Conservation (phyloP, 2,329 filamentous ascomycete genomes). For the Bipolaris bicolor region DNA sequence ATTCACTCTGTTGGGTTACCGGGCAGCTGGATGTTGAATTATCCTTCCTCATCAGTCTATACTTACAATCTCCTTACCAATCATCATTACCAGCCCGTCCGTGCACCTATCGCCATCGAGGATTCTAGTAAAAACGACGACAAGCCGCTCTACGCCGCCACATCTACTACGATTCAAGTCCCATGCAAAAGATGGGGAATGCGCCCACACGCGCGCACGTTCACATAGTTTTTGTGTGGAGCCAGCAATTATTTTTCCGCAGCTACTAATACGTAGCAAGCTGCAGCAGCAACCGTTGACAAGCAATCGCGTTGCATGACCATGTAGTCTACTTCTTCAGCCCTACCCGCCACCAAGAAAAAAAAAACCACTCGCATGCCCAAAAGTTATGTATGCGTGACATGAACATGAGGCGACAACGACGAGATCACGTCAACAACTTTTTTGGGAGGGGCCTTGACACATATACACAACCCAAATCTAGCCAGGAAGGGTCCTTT, state of each 20-base stretch:
- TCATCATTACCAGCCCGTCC: no score
- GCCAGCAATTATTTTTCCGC: neutral
- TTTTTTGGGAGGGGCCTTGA: neutral
- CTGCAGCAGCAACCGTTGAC: neutral
- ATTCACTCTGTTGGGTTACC: no score
- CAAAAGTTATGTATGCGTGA: neutral
- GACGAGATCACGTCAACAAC: neutral
- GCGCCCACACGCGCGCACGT: neutral
- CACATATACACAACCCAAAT: no score
- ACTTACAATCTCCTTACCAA: no score
- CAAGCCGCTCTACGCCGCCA: neutral
- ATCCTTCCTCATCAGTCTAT: no score
- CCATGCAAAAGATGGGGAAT: neutral
- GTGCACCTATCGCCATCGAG: no score
- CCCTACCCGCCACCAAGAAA: neutral
- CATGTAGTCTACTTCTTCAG: neutral
- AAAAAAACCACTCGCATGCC: neutral
- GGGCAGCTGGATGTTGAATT: no score
- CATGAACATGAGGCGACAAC: neutral
- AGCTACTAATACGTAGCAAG: no score
- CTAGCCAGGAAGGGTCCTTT: neutral
- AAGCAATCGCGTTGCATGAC: neutral
- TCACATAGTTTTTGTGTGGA: neutral
- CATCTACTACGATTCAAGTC: neutral
- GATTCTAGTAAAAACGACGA: no score